These are phyloP conservation scores for Magnolia sinica DNA, from an alignment of 164 flowering plant species.

Conservation along the genomic window DNA sequence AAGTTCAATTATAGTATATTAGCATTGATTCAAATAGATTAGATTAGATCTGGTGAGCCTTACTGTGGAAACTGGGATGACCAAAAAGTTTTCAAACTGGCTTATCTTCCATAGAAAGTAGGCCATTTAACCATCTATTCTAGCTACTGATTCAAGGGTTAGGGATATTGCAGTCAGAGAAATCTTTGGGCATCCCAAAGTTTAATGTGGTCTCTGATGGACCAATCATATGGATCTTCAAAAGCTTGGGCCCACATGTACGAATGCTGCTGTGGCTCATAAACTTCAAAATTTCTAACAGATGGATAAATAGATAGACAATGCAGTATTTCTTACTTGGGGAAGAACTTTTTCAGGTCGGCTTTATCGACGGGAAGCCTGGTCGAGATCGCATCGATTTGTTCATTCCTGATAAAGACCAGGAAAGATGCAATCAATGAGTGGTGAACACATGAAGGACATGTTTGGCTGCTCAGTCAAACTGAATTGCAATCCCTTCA, in stretches of 20 bases:
- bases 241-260: too few relatives aligned
- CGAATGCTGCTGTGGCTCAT: too few relatives aligned
- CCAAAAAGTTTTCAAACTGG: background rate
- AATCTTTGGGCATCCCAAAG: too few relatives aligned
- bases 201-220: too few relatives aligned
- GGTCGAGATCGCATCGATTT: conserved; percentile 75
- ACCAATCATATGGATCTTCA: too few relatives aligned
- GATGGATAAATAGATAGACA: background rate
- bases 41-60: background rate
- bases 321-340: conserved; percentile 48
- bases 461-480: too few relatives aligned
- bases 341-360: conserved; percentile 72
- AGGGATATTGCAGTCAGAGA: too few relatives aligned
- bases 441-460: background rate
- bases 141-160: too few relatives aligned
- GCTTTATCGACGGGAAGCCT: conserved; percentile 78
- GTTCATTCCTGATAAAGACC: conserved; percentile 48
- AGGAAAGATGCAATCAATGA: background rate
- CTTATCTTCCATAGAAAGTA: too few relatives aligned
- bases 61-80: background rate
- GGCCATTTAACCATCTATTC: too few relatives aligned
- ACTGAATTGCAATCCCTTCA: too few relatives aligned
- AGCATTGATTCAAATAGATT: background rate
- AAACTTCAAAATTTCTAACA: too few relatives aligned
- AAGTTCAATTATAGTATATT: background rate